Evolutionary conservation across 164 flowering plant genomes (phyloP).

Genomic region (Brasenia schreberi): DNA sequence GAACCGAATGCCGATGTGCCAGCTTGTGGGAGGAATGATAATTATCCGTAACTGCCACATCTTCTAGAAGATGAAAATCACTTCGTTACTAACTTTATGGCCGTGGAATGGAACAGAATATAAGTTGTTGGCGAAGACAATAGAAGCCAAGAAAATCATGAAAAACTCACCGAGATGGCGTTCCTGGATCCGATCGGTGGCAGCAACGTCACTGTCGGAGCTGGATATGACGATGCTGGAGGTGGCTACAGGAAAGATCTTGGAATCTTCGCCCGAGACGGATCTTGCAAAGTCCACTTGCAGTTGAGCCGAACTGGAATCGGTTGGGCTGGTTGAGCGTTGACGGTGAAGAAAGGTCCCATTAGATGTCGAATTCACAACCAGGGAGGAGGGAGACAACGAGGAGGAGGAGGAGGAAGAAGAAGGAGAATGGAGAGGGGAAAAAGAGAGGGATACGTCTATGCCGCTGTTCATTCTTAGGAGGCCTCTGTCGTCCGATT

Average conservation of each 20-base stretch:
- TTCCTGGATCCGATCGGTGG: background rate
- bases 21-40: background rate
- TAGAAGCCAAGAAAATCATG: too few relatives aligned
- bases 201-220: constrained; percentile 23
- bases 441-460: background rate
- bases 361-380: background rate
- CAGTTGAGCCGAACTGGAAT: background rate
- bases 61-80: background rate
- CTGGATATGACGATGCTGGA: constrained; percentile 32
- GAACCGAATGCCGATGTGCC: background rate
- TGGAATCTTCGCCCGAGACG: constrained; percentile 4
- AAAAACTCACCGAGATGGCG: background rate
- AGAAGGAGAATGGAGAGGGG: background rate
- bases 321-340: background rate
- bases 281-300: constrained; percentile 3
- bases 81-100: too few relatives aligned
- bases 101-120: too few relatives aligned
- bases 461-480: constrained; percentile 20
- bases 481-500: constrained; percentile 27
- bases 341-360: background rate
- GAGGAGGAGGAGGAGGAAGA: background rate
- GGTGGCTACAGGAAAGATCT: background rate
- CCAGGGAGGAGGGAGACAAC: background rate
- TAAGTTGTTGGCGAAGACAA: too few relatives aligned
- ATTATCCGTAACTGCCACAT: background rate